A percentile compares a stretch with the other conserved stretches of the same genome.
Evolutionary conservation across 2,329 filamentous ascomycete genomes (phyloP).

Genomic region (Nothophaeocryptopus gaeumannii): DNA sequence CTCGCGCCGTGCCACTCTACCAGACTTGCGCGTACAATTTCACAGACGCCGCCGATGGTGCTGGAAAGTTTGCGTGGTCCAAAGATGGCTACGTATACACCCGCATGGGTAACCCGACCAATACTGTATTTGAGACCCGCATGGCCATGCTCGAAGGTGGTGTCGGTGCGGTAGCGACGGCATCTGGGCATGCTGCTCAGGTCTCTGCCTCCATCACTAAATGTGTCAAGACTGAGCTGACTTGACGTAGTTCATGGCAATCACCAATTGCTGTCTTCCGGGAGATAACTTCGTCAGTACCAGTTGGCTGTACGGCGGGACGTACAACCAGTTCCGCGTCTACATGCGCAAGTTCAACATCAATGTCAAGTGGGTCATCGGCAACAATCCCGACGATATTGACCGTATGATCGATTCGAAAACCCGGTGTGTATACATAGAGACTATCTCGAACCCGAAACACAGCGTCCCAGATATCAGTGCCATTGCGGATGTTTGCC

Average conservation of each 20-base stretch:
- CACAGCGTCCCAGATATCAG: neutral
- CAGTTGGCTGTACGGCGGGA: neutral
- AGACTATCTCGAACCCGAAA: conserved; percentile 1
- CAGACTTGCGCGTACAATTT: neutral
- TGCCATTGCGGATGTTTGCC: neutral
- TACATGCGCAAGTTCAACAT: neutral
- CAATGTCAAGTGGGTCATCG: neutral
- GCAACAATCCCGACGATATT: neutral
- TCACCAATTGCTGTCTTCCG: no score
- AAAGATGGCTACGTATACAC: neutral
- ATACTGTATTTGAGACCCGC: neutral
- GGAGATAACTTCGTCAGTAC: neutral
- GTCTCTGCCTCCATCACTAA: neutral
- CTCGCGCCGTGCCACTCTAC: neutral
- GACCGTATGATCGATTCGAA: neutral
- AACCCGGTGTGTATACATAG: neutral
- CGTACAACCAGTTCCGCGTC: neutral
- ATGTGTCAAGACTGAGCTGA: neutral
- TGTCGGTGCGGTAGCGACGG: neutral
- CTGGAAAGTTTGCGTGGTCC: neutral
- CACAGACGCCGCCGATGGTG: neutral
- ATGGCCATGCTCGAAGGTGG: neutral
- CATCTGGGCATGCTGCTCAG: conserved; percentile 1
- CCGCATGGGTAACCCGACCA: neutral
- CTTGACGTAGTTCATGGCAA: neutral